Percentiles rank a stretch among this genome's conserved stretches.
Evolutionary conservation across 2,329 filamentous ascomycete genomes (phyloP).

Genomic region (Teratosphaeria destructans): DNA sequence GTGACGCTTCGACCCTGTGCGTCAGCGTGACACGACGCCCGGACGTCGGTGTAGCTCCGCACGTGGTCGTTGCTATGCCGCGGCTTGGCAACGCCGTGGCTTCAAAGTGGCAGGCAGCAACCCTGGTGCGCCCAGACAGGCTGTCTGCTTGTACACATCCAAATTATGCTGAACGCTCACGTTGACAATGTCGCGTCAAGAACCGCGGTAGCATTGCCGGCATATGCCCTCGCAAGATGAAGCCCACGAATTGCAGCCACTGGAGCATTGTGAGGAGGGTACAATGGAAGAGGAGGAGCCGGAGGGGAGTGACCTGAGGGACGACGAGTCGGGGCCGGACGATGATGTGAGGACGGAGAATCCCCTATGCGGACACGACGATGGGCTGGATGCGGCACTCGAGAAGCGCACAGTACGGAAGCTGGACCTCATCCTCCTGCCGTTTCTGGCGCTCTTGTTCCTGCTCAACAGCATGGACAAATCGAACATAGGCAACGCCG

Average conservation of each 20-base stretch:
- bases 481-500: constrained; percentile 45
- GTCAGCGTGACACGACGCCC: no score
- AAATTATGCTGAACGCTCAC: neutral
- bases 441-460: constrained; percentile 42
- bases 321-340: neutral
- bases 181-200: neutral
- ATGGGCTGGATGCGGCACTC: constrained; percentile 5
- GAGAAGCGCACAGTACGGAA: constrained; percentile 34
- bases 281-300: constrained; percentile 2
- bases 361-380: neutral
- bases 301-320: neutral
- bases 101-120: neutral
- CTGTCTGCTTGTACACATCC: neutral
- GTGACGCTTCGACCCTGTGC: no score
- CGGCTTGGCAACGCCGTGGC: neutral
- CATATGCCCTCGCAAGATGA: constrained; percentile 2
- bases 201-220: neutral
- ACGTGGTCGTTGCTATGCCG: neutral
- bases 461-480: constrained; percentile 45
- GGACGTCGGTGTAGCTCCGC: neutral
- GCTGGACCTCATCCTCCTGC: constrained; percentile 40
- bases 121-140: neutral
- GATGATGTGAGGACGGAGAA: neutral
- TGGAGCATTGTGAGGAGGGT: neutral
- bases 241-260: constrained; percentile 5